Conservation (phyloP, 441 rosid genomes). For the Dalechampia spathulata region DNA sequence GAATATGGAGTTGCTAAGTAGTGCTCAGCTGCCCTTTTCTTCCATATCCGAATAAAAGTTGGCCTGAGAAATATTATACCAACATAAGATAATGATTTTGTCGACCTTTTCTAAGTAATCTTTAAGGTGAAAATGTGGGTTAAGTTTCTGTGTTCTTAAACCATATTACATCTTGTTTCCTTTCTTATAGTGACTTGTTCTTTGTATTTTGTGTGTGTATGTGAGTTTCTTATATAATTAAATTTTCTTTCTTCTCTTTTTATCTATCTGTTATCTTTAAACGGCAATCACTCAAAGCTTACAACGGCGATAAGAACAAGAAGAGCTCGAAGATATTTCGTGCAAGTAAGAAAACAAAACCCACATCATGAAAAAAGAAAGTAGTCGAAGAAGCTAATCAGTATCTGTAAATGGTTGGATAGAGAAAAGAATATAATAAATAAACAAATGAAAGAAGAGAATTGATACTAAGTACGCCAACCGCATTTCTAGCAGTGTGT, state of each 20-base stretch:
- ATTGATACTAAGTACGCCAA: conserved; percentile 42
- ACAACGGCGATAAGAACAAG: conserved; percentile 84
- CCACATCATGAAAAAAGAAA: background rate
- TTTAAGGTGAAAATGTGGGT: too few relatives aligned
- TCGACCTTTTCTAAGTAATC: too few relatives aligned
- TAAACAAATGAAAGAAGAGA: background rate
- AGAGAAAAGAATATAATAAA: background rate
- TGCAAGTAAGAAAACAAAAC: conserved; percentile 24
- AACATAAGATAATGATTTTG: too few relatives aligned
- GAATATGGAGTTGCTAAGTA: conserved; percentile 74
- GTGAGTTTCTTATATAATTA: too few relatives aligned
- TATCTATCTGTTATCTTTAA: background rate
- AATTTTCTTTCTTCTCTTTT: background rate
- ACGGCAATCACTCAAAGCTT: conserved; percentile 22
- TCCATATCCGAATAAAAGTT: conserved; percentile 62
- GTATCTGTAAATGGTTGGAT: background rate
- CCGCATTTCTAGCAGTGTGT: conserved; percentile 32
- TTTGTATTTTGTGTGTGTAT: too few relatives aligned
- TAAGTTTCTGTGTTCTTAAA: too few relatives aligned
- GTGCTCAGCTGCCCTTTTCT: conserved; percentile 69
- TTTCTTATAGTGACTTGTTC: too few relatives aligned
- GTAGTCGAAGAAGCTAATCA: background rate
- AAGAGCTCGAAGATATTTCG: conserved; percentile 66
- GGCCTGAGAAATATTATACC: conserved; percentile 43
- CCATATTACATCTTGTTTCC: too few relatives aligned